Percentiles rank a stretch among this genome's conserved stretches.
Evolutionary conservation across 1,284 basidiomycete genomes (phyloP).

Genomic region (Ceratobasidium sp.): DNA sequence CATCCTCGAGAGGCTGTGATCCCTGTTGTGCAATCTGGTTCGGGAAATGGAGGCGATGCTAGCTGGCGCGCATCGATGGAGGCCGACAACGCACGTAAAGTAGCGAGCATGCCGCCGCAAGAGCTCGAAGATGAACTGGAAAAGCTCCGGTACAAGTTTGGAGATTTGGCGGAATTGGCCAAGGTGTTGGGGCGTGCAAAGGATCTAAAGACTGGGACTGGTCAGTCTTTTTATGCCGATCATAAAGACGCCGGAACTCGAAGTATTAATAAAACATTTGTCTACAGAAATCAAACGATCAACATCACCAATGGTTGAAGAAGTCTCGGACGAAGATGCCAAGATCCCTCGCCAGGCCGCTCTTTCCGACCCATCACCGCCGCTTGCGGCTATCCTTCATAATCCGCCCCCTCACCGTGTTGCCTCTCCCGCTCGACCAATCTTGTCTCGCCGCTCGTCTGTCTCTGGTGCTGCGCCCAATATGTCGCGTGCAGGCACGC

Average conservation of each 20-base stretch:
- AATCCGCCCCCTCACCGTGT: constrained; percentile 29
- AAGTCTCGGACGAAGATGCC: constrained; percentile 43
- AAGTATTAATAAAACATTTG: constrained; percentile 32
- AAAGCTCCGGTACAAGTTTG: constrained; percentile 78
- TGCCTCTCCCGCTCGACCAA: constrained; percentile 14
- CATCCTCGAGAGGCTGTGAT: constrained; percentile 19
- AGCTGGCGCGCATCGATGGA: constrained; percentile 65
- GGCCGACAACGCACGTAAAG: constrained; percentile 68
- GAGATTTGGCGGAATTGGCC: constrained; percentile 72
- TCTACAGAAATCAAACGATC: constrained; percentile 23
- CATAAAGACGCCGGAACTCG: not conserved
- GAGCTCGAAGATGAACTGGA: constrained; percentile 71
- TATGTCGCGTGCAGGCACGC: constrained; percentile 46
- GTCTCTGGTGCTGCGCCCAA: constrained; percentile 42
- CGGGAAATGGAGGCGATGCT: constrained; percentile 19
- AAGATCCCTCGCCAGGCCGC: constrained; percentile 5
- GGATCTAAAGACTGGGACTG: constrained; percentile 62
- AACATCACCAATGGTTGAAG: constrained; percentile 32
- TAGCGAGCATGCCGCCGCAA: constrained; percentile 70
- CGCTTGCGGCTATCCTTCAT: not conserved
- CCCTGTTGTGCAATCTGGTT: constrained; percentile 22
- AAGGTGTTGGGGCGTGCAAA: constrained; percentile 71
- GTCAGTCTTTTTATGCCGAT: constrained; percentile 41
- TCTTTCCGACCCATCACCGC: not conserved
- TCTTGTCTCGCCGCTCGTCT: constrained; percentile 24